Base-by-base conservation (phyloP, 2,329 filamentous ascomycete species). In the Ustilaginoidea virens region DNA sequence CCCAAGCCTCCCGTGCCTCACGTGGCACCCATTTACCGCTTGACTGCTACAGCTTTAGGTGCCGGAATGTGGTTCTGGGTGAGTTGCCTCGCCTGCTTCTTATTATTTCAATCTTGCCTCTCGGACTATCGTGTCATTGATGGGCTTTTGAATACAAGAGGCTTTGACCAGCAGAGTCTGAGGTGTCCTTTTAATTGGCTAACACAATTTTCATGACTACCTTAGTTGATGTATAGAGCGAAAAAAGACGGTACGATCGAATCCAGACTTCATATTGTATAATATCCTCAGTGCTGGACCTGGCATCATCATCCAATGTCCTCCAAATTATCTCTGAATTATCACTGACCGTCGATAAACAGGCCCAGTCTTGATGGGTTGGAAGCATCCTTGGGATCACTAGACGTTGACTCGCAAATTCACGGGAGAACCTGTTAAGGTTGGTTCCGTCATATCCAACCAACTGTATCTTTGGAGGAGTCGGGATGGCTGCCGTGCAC, bases 61-160 rank as follows among this genome's bases (percentile, higher is more conserved):
- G 90, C 90, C 31, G 81, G 80, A 60, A 98, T 96, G 90, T 98
- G 90, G 90, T 96, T 98, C 61, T 98, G 90, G 56, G 86, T 96
- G 71, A 50, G 79, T 63, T n/a, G 32, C 5, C 12, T 30, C 19
- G 10, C 19, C 11, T 22, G 5, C n/a, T n/a, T n/a, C n/a, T n/a
- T n/a, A n/a, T n/a, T n/a, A n/a, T n/a, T n/a, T n/a, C n/a, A n/a
- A n/a, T n/a, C n/a, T n/a, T n/a, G n/a, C n/a, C n/a, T n/a, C n/a
- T n/a, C n/a, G n/a, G n/a, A n/a, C n/a, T n/a, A n/a, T n/a, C n/a
- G n/a, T n/a, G n/a, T n/a, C n/a, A n/a, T n/a, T n/a, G n/a, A n/a
- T n/a, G n/a, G n/a, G n/a, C n/a, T n/a, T n/a, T n/a, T n/a, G n/a
- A n/a, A n/a, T n/a, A n/a, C n/a, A n/a, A n/a, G n/a, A n/a, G n/a